Evolutionary conservation across 2,329 filamentous ascomycete genomes (phyloP).

Genomic region (Xylariaceae sp.): DNA sequence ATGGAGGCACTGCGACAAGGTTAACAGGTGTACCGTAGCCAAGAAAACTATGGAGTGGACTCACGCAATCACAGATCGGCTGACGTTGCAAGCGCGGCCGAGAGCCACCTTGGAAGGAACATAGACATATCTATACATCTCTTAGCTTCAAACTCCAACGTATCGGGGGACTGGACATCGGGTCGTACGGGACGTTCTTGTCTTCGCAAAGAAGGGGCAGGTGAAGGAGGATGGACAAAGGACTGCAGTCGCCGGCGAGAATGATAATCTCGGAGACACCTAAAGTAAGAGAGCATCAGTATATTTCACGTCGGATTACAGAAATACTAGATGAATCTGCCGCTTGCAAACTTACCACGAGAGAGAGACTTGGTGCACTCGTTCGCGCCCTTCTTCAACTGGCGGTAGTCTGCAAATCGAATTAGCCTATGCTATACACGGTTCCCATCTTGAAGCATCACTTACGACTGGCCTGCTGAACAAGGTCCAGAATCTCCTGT

Average conservation of each 20-base stretch:
- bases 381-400: conserved; percentile 87
- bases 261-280: conserved; percentile 77
- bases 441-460: conserved; percentile 5
- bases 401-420: conserved; percentile 40
- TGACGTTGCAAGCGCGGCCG: conserved; percentile 84
- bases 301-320: neutral
- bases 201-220: conserved; percentile 84
- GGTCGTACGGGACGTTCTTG: conserved; percentile 49
- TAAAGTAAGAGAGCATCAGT: conserved; percentile 4
- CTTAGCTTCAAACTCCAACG: neutral
- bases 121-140: conserved; percentile 35
- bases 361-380: conserved; percentile 83
- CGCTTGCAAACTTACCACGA: conserved; percentile 49
- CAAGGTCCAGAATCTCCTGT: conserved; percentile 75
- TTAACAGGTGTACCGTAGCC: neutral
- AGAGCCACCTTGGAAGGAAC: conserved; percentile 66
- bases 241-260: conserved; percentile 80
- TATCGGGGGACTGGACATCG: neutral
- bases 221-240: conserved; percentile 82
- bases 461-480: conserved; percentile 60
- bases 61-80: conserved; percentile 77
- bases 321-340: neutral
- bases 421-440: neutral
- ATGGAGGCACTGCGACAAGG: conserved; percentile 48
- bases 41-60: neutral